Evolutionary conservation across 83 land plant species (phyloP).

Genomic region (Thuja plicata): DNA sequence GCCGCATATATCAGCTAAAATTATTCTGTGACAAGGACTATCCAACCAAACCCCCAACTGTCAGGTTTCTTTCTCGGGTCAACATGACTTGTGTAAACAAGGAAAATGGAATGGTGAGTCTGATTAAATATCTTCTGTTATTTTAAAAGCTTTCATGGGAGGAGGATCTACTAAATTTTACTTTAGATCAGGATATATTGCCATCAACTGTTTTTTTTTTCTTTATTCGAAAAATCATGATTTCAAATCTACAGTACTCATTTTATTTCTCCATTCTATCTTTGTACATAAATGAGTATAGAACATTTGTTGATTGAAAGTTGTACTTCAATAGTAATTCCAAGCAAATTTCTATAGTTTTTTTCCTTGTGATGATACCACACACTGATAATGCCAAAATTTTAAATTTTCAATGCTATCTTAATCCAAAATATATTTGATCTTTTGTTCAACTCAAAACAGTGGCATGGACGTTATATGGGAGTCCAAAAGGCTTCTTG

Average conservation of each 20-base stretch:
- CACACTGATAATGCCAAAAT: not conserved
- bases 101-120: slow-evolving; percentile 53
- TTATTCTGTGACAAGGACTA: slow-evolving; percentile 61
- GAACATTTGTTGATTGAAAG: not conserved
- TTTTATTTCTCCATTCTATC: not conserved
- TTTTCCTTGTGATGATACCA: not conserved
- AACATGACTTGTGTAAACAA: slow-evolving; percentile 48
- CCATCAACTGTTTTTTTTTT: not conserved
- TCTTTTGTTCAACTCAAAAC: not conserved
- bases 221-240: not conserved
- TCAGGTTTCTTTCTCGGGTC: slow-evolving; percentile 53
- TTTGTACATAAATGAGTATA: not conserved
- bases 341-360: not conserved
- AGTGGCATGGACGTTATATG: not conserved
- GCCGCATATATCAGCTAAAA: slow-evolving; percentile 57
- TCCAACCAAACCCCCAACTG: slow-evolving; percentile 52
- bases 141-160: not conserved
- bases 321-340: not conserved
- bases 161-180: not conserved
- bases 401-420: not conserved
- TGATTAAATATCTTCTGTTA: not conserved
- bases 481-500: not conserved
- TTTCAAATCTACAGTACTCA: not conserved
- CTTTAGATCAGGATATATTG: not conserved
- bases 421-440: not conserved